Evolutionary conservation across 2,329 filamentous ascomycete genomes (phyloP), one percentile per base, ranked within the genome.

Genomic region (Huntiella decipiens): DNA sequence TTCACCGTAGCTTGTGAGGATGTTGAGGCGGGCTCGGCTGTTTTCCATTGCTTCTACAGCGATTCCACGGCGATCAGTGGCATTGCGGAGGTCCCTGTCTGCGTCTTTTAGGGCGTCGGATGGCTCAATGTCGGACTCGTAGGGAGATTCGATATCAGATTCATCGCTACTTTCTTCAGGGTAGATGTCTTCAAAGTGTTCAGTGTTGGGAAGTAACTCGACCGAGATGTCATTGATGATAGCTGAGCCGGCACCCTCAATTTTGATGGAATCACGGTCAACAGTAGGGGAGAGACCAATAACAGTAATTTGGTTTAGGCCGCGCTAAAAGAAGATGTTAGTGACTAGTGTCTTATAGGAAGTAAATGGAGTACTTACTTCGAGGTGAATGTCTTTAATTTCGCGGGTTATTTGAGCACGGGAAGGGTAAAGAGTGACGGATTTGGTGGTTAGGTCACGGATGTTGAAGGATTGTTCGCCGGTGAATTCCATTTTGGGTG

Each of bases 191-290:
- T 71, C 57, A 46, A 73, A 75, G 19, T 63, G 60, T 22, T 74
- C 68, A 12, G 59, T 62, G 51, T 76, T 75, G 2, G 67, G 66
- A 7, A 77, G 60, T 5, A 71, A 60, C 50, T 77, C 68, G 36
- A 79, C 67, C 7, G 70, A 66, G 51, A 81, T 77, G 53, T 82
- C 74, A 8, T 56, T 73, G 53, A 78, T 73, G 34, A 67, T 67
- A 7, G 71, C 72, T 2, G 63, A 53, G 7, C 72, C 70, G 44
- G 63, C 66, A 37, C 73, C 71, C 50, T 77, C 73, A 13, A 79
- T 66, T 51, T 72, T 74, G 57, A 79, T 68, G 4, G 72, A 76
- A 51, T 74, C 64, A 50, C 72, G 63, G 52, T 77, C 70, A 15
- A 73, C 63, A 1, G 64, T 66, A 2, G 70, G 68, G 8, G 70